phyloP scores from a whole-genome alignment of 2,329 filamentous ascomycete species.

The Aspergillus terreus region DNA sequence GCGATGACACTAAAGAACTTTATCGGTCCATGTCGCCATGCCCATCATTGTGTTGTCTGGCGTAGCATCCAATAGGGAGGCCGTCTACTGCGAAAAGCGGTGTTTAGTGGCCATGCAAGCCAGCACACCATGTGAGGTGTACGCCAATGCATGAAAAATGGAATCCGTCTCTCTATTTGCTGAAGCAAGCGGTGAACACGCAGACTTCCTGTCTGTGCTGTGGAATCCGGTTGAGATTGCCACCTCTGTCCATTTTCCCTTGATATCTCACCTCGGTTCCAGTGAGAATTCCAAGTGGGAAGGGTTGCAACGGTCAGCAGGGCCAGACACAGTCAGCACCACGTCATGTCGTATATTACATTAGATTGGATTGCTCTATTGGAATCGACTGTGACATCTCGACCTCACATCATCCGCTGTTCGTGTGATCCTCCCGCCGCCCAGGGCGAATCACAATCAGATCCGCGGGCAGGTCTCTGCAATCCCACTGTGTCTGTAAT shows the following conservation, averaged over 20 bases:
- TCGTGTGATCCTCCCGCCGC: constrained; percentile 15
- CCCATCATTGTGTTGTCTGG: constrained; percentile 8
- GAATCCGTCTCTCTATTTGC: constrained; percentile 13
- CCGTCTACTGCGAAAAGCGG: constrained; percentile 6
- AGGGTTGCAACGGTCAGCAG: not conserved
- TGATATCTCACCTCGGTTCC: not conserved
- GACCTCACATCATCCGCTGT: constrained; percentile 9
- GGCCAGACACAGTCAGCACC: constrained; percentile 12
- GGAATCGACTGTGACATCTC: constrained; percentile 12
- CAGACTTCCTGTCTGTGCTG: constrained; percentile 4
- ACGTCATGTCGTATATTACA: constrained; percentile 12
- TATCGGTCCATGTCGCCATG: constrained; percentile 6
- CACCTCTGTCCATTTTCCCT: not conserved
- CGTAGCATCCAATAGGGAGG: constrained; percentile 14
- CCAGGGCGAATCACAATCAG: constrained; percentile 13
- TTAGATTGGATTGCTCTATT: constrained; percentile 15
- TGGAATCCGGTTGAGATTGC: constrained; percentile 1
- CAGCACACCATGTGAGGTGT: constrained; percentile 29
- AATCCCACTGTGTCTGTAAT: constrained; percentile 68
- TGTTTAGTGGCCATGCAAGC: constrained; percentile 12
- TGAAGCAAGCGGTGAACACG: constrained; percentile 16
- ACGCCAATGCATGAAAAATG: constrained; percentile 12
- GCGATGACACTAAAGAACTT: constrained; percentile 12
- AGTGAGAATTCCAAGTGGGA: not conserved
- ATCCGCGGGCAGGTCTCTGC: constrained; percentile 47